Evolutionary conservation across 495 filamentous ascomycete genomes (phyloP).

Genomic region (Halenospora varia): DNA sequence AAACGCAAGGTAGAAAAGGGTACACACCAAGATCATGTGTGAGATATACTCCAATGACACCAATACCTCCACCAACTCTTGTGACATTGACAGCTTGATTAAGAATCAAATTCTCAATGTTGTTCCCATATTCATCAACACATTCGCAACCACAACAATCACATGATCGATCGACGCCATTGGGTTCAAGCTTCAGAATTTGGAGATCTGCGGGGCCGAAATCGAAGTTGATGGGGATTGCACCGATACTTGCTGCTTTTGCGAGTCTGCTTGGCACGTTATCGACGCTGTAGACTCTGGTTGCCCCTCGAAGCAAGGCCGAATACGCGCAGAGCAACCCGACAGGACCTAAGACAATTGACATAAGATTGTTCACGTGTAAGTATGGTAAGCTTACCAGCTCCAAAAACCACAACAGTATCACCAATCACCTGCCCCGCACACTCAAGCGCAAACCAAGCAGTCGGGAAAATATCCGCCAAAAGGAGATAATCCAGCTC

Average conservation of each 20-base stretch:
- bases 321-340: constrained; percentile 36
- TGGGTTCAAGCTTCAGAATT: constrained; percentile 28
- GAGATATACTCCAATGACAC: constrained; percentile 19
- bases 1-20: too few relatives aligned
- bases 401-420: constrained; percentile 41
- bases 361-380: constrained; percentile 15
- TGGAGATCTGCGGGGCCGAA: constrained; percentile 13
- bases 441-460: constrained; percentile 33
- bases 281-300: constrained; percentile 28
- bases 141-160: constrained; percentile 16
- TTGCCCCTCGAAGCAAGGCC: constrained; percentile 36
- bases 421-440: constrained; percentile 34
- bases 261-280: constrained; percentile 23
- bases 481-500: constrained; percentile 35
- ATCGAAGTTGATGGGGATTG: constrained; percentile 24
- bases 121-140: constrained; percentile 5
- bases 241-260: constrained; percentile 24
- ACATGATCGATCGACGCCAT: constrained; percentile 28
- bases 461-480: constrained; percentile 34
- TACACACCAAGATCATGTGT: constrained; percentile 11
- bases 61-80: constrained; percentile 8
- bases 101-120: constrained; percentile 1
- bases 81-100: constrained; percentile 8
- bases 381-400: constrained; percentile 15
- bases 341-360: constrained; percentile 21